Base-by-base conservation (phyloP, 805 yeast species). In the Metschnikowia santaceciliae region DNA sequence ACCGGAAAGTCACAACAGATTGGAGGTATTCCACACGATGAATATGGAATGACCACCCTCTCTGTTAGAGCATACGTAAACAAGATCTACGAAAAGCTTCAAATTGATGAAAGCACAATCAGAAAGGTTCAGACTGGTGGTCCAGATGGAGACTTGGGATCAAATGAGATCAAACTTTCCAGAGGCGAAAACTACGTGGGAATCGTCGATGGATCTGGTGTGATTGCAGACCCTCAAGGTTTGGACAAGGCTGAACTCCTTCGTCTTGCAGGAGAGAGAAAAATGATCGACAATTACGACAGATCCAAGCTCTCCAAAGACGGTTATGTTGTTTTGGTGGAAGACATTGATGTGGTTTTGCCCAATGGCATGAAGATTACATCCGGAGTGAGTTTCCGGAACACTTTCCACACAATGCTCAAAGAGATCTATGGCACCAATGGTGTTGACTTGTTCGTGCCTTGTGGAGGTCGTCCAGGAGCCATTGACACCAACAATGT, bases 391-490 rank as follows among this genome's bases (percentile, higher is more conserved):
- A 79, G 84, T 17, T 94, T 91, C 76, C 83, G 99, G 74, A 94
- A 92, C 72, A 79, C 82, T 38, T 92, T 88, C 84, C 99, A 92
- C 67, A 76, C 89, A 58, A 81, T 83, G 58, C 67, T 86, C 53
- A 79, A 82, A 54, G 83, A 86, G 53, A 79, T 79, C 54, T 82
- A 81, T 62, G 82, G 80, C 38, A 41, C 44, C n/a, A 79, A 81
- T 42, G 78, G 79, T 32, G 77, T 90, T 54, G 90, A 90, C 61
- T 74, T 92, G 64, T 91, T 94, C 71, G 97, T 91, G 40, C 99
- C 99, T 52, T 92, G 99, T 72, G 99, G 99, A 70, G 99, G 99
- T 60, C 86, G 99, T 72, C 99, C 99, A 53, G 92, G 88, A 61
- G 95, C 98, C 19, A 84, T 92, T 67, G 95, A 91, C 68, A 82